Conservation (phyloP, 2,329 filamentous ascomycete species). For the Colletotrichum viniferum region DNA sequence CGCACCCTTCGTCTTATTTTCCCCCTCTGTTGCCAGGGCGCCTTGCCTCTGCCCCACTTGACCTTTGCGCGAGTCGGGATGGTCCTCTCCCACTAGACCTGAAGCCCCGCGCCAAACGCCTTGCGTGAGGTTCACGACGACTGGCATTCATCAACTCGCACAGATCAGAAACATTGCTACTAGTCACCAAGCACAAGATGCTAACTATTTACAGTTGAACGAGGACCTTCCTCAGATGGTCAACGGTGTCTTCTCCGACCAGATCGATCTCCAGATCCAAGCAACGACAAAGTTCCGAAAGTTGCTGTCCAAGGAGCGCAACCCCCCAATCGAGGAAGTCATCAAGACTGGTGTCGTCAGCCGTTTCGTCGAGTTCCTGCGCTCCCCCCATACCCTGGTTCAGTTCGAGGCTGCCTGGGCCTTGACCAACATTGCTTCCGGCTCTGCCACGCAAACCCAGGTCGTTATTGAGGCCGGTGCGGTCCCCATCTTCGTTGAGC, state of each 20-base stretch:
- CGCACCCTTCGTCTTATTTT: conserved; percentile 18
- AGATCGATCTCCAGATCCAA: conserved; percentile 97
- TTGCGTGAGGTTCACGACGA: not conserved
- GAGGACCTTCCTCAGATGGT: conserved; percentile 99
- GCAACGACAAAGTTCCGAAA: conserved; percentile 99
- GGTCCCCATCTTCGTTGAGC: conserved; percentile 97
- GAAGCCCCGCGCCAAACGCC: not conserved
- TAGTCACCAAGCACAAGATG: not conserved
- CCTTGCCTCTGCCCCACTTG: conserved; percentile 18
- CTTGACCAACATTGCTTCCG: conserved; percentile 98
- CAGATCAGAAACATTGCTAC: not conserved
- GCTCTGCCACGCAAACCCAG: conserved; percentile 95
- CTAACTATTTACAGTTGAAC: conserved; percentile 71
- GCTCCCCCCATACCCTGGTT: conserved; percentile 95
- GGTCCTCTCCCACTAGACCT: not conserved
- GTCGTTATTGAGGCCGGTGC: conserved; percentile 98
- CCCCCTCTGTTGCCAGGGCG: conserved; percentile 23
- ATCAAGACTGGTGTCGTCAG: conserved; percentile 98
- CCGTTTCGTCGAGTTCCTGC: conserved; percentile 97
- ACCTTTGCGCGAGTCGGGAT: conserved; percentile 12
- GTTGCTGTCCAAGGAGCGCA: conserved; percentile 96
- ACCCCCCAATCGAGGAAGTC: conserved; percentile 98
- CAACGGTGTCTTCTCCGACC: conserved; percentile 95
- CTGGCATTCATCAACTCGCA: not conserved
- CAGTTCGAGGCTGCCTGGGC: conserved; percentile 99